These are phyloP conservation scores for Exobasidium cylindrosporum DNA, from an alignment of 1,284 basidiomycete genomes.

Conservation along the genomic window DNA sequence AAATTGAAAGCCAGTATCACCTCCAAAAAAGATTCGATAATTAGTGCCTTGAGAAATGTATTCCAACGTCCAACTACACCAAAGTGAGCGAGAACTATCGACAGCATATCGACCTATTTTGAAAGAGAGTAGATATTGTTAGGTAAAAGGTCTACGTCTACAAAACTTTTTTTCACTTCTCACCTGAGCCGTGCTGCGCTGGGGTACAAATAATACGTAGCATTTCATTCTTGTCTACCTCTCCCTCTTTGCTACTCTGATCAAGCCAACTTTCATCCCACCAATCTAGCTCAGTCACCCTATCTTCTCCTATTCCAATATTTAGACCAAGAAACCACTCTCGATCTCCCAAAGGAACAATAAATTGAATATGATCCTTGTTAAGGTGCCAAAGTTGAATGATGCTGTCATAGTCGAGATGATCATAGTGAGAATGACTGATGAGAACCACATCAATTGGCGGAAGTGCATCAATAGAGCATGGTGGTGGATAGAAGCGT, in stretches of 20 bases:
- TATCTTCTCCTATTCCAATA: slow-evolving; percentile 29
- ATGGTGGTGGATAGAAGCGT: slow-evolving; percentile 41
- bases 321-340: slow-evolving; percentile 34
- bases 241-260: neutral
- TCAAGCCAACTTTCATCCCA: slow-evolving; percentile 37
- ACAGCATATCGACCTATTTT: slow-evolving; percentile 36
- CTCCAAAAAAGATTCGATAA: slow-evolving; percentile 47
- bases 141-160: too few relatives aligned
- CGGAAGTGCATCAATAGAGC: slow-evolving; percentile 36
- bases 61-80: slow-evolving; percentile 47
- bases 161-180: too few relatives aligned
- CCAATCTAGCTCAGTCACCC: slow-evolving; percentile 48
- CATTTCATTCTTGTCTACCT: slow-evolving; percentile 1
- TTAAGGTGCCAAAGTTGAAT: slow-evolving; percentile 29
- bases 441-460: slow-evolving; percentile 46
- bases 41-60: neutral
- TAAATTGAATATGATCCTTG: slow-evolving; percentile 29
- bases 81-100: slow-evolving; percentile 38
- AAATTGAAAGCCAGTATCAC: slow-evolving; percentile 50
- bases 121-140: too few relatives aligned
- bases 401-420: slow-evolving; percentile 46
- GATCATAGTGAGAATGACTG: slow-evolving; percentile 54
- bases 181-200: slow-evolving; percentile 51
- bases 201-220: slow-evolving; percentile 42
- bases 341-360: slow-evolving; percentile 49